Base-by-base conservation (phyloP, 73 alveolate genomes). In the Tetrahymena elliotti region DNA sequence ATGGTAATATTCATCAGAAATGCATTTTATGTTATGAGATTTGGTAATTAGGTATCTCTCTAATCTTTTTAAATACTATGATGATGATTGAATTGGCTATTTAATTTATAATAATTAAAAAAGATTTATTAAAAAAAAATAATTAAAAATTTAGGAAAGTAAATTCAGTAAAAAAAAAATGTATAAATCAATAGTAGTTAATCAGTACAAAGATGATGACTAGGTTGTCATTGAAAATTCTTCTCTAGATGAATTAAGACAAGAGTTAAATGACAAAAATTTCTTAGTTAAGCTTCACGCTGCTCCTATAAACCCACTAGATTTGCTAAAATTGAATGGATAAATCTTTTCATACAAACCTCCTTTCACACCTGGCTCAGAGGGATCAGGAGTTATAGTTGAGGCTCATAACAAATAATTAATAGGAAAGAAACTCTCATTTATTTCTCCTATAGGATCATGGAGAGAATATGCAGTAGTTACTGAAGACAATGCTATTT, bases 261-360 rank as follows among this genome's bases (percentile, higher is more conserved):
- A 68, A 68, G 88, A 68, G n/a, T 68, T 68, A 31, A 68, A 31
- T 31, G 88, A 68, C n/a, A 68, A 68, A 68, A 68, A 68, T 31
- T 68, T 68, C 20, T 27, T 68, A n/a, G 88, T 68, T 68, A 68
- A 68, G 36, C 38, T 68, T 68, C 88, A 68, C 6, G 88, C 88
- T 68, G 88, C 88, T 68, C 88, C 88, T 68, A 68, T 68, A n/a
- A 68, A 68, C 88, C 88, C 88, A 27, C 88, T 68, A 68, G 88
- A 68, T 68, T 68, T 68, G 36, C 88, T 68, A 68, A 68, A 68
- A 10, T 31, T 68, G 88, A 68, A 68, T 68, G 88, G 88, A 2
- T 5, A 24, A 1, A 68, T 68, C 13, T 68, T 68, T 68, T 27
- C 88, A n/a, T n/a, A 27, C 36, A 6, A 68, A 18, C 34, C 88